Conservation (phyloP, 2,329 filamentous ascomycete species). For the Fusarium odoratissimum region DNA sequence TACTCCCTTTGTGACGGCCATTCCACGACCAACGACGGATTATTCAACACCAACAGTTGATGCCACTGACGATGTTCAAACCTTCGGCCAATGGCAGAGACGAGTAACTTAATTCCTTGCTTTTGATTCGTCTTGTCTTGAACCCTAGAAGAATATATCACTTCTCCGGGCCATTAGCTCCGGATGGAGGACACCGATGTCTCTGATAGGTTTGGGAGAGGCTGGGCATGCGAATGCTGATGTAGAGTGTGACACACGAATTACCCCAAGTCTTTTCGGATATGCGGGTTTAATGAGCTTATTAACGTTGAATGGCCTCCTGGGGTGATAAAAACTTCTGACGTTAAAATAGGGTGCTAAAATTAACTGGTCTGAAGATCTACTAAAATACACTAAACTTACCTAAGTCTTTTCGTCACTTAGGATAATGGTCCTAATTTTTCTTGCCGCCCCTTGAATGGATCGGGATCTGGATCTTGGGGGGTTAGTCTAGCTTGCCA, state of each 20-base stretch:
- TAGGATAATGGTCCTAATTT: no score
- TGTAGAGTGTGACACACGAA: not conserved
- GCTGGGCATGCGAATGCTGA: not conserved
- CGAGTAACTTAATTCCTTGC: not conserved
- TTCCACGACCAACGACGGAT: not conserved
- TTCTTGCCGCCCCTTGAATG: not conserved
- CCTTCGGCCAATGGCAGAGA: not conserved
- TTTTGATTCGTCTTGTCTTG: not conserved
- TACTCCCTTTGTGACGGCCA: not conserved
- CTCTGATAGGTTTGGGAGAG: not conserved
- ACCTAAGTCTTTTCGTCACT: no score
- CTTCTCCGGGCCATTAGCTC: not conserved
- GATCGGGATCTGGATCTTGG: not conserved
- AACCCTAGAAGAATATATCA: fast-evolving
- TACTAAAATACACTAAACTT: no score
- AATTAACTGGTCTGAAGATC: no score
- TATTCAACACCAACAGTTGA: not conserved
- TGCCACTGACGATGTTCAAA: not conserved
- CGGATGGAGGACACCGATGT: not conserved
- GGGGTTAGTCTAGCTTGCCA: not conserved
- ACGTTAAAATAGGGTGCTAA: no score
- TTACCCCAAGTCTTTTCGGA: not conserved
- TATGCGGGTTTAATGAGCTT: not conserved
- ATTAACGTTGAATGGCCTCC: no score
- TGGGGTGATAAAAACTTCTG: no score